phyloP scores from a whole-genome alignment of 768 basidiomycete genomes.

The Panaeolus papilionaceus region DNA sequence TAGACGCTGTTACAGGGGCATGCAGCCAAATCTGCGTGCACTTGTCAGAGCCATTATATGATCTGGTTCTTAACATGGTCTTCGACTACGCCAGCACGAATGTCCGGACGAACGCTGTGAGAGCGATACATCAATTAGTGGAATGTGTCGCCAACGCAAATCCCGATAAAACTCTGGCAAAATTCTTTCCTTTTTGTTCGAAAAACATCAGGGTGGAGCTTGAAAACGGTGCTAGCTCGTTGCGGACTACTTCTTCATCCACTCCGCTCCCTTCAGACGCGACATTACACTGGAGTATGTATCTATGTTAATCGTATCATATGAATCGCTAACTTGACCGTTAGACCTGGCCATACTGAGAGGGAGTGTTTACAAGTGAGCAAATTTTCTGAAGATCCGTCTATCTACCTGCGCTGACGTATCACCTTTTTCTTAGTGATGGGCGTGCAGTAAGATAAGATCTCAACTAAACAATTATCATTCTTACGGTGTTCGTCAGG shows the following conservation, averaged over 20 bases:
- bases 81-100: conserved; percentile 83
- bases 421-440: conserved; percentile 43
- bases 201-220: conserved; percentile 76
- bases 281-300: conserved; percentile 86
- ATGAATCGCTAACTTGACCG: not conserved
- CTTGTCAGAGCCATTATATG: conserved; percentile 75
- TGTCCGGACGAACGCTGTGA: conserved; percentile 84
- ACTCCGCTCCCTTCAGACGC: conserved; percentile 79
- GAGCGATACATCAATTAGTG: conserved; percentile 86
- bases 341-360: conserved; percentile 76
- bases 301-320: not conserved
- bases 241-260: conserved; percentile 72
- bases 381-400: conserved; percentile 15
- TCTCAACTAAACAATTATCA: not conserved
- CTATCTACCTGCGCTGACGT: not conserved
- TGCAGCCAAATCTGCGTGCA: conserved; percentile 82
- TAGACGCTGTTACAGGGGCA: conserved; percentile 77
- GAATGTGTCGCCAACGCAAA: conserved; percentile 86
- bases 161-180: conserved; percentile 76
- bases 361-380: conserved; percentile 83
- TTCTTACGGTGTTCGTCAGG: conserved; percentile 41
- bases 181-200: conserved; percentile 78
- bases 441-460: conserved; percentile 59
- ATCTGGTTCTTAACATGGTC: conserved; percentile 83
- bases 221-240: conserved; percentile 83